Base-by-base conservation (phyloP, 129 eudicot genomes). In the Pulicaria dysenterica region DNA sequence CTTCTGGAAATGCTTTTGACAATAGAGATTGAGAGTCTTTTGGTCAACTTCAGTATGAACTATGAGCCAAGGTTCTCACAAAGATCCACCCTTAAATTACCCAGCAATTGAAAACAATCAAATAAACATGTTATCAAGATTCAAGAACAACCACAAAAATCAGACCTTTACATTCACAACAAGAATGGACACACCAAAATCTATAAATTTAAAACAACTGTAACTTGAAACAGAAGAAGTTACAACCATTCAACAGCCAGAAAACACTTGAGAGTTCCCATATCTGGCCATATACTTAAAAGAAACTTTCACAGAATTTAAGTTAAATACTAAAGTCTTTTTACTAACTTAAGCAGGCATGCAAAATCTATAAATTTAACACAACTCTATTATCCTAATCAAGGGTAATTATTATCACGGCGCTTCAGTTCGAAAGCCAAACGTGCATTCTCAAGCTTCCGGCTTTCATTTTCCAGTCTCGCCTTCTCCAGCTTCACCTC, bases 381-480 rank as follows among this genome's bases (percentile, higher is more conserved):
- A n/a, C 31, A n/a, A 40, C 39, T 74, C 24, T 74, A 31, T 69
- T 13, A 5, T 42, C 6, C 6, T 12, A 66, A 43, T 24, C 14
- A 67, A n/a, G 53, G 12, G 7, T 45, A 36, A 36, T 45, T 6
- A 48, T 49, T 57, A 70, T 38, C 8, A 24, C 31, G 64, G 19
- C 37, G 50, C 63, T 81, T 50, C n/a, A 81, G 64, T 56, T 74
- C 73, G 10, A 60, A 64, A 9, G 79, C 75, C 71, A 82, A 19
- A 31, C 70, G 73, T 19, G 75, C 70, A 50, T 81, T 85, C 58
- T 75, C 73, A 7, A 81, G 84, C 80, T 76, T 82, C 79, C 81
- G 14, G 11, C 58, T 11, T 72, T 78, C 79, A 48, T 81, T 85
- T 66, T 79, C 74, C 58, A 74, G 64, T 72, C 76, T 78, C 77